A percentile compares a stretch with the other conserved stretches of the same genome.
phyloP scores from a whole-genome alignment of 2,329 filamentous ascomycete genomes.

The Xylariaceae sp. region DNA sequence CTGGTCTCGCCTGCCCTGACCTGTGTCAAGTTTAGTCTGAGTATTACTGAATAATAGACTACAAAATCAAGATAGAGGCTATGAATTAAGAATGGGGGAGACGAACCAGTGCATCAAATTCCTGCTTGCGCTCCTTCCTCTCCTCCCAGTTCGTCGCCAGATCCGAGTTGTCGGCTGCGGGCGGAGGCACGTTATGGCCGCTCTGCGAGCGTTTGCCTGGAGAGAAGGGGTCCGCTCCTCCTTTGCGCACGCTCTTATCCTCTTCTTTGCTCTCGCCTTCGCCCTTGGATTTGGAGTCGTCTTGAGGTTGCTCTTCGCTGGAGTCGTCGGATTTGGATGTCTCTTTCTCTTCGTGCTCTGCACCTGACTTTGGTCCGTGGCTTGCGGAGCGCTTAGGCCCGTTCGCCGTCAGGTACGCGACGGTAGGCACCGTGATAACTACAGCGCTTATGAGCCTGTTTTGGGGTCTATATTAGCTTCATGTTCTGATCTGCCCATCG shows the following conservation, averaged over 20 bases:
- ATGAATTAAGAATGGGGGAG: not conserved
- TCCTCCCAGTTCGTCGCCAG: constrained; percentile 29
- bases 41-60: not conserved
- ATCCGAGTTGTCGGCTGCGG: constrained; percentile 30
- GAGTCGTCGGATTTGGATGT: no score
- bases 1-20: constrained; percentile 31
- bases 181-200: constrained; percentile 23
- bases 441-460: constrained; percentile 36
- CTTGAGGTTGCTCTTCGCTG: not conserved
- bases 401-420: constrained; percentile 31
- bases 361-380: constrained; percentile 14
- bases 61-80: not conserved
- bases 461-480: not conserved
- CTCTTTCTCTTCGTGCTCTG: constrained; percentile 12
- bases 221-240: not conserved
- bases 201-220: not conserved
- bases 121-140: constrained; percentile 34
- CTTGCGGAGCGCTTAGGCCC: not conserved
- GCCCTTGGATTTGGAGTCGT: no score
- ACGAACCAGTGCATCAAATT: constrained; percentile 33
- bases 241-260: not conserved
- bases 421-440: constrained; percentile 30
- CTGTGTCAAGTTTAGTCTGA: constrained; percentile 2
- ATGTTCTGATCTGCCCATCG: not conserved
- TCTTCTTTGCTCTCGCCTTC: constrained; percentile 1